Conservation (phyloP, 768 basidiomycete species). For the Piloderma croceum region DNA sequence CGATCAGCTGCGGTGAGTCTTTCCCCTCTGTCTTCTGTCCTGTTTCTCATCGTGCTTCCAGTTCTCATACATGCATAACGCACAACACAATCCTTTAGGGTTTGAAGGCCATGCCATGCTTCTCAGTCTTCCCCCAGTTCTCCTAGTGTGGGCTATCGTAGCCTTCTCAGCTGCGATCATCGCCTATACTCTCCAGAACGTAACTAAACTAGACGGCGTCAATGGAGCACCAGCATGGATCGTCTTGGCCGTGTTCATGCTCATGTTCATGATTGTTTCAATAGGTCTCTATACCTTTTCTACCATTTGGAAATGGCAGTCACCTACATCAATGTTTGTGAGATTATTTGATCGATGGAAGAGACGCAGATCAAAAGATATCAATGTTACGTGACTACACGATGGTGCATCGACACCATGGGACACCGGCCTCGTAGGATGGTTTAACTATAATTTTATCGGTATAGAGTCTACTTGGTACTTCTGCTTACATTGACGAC, state of each 20-base stretch:
- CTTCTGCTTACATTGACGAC: no score
- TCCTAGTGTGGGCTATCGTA: slow-evolving; percentile 52
- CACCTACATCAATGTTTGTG: no score
- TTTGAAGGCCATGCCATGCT: slow-evolving; percentile 46
- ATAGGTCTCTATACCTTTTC: slow-evolving; percentile 44
- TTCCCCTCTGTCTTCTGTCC: not conserved
- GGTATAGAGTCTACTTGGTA: no score
- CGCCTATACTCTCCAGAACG: slow-evolving; percentile 37
- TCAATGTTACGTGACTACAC: no score
- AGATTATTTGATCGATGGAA: no score
- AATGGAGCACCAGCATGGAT: slow-evolving; percentile 34
- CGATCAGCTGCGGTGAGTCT: slow-evolving; percentile 38
- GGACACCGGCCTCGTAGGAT: no score
- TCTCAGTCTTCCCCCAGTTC: slow-evolving; percentile 46
- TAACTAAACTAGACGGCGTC: slow-evolving; percentile 16
- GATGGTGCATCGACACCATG: no score
- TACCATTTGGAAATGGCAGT: slow-evolving; percentile 49
- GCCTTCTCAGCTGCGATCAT: slow-evolving; percentile 43
- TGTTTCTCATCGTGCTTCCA: slow-evolving; percentile 15
- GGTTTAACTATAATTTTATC: no score
- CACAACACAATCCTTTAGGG: slow-evolving; percentile 38
- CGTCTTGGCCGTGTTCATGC: slow-evolving; percentile 34
- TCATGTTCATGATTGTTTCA: slow-evolving; percentile 34
- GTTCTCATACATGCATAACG: slow-evolving; percentile 53
- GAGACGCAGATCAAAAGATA: no score